Percentiles rank a stretch among this genome's conserved stretches.
phyloP scores from a whole-genome alignment of 108 stramenopile genomes.

The Nannochloropsis salina region DNA sequence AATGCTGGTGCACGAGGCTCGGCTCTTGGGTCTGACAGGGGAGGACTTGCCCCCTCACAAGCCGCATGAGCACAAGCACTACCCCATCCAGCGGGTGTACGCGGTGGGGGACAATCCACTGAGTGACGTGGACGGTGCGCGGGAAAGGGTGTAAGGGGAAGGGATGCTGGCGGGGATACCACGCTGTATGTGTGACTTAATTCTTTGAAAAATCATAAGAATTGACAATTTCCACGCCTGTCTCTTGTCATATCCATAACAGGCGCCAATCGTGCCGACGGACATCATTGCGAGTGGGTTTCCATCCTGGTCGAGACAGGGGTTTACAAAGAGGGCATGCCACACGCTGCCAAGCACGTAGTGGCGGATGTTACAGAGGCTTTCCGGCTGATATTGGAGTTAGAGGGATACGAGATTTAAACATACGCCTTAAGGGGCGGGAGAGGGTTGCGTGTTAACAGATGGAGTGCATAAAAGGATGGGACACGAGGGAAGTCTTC shows the following conservation, averaged over 20 bases:
- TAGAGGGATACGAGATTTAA: neutral
- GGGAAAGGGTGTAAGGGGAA: neutral
- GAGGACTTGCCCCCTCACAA: neutral
- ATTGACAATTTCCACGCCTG: neutral
- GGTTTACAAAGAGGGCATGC: neutral
- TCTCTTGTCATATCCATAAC: neutral
- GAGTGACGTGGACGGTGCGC: neutral
- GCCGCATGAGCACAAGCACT: neutral
- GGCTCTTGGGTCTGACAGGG: conserved; percentile 5
- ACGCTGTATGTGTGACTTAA: neutral
- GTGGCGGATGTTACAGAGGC: neutral
- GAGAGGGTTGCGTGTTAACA: neutral
- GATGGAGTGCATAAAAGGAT: neutral
- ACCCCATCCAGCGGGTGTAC: conserved; percentile 11
- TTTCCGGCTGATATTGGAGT: neutral
- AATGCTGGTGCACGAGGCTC: conserved; percentile 1
- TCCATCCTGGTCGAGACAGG: conserved; percentile 1
- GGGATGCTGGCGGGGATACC: neutral
- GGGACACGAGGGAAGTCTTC: neutral
- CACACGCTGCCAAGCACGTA: neutral
- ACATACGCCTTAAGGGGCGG: neutral
- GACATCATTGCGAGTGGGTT: neutral
- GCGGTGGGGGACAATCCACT: neutral
- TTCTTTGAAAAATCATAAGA: neutral
- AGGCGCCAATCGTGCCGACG: conserved; percentile 14